Conservation (phyloP, 176 grass and related monocot species). For the Eragrostis curvula region DNA sequence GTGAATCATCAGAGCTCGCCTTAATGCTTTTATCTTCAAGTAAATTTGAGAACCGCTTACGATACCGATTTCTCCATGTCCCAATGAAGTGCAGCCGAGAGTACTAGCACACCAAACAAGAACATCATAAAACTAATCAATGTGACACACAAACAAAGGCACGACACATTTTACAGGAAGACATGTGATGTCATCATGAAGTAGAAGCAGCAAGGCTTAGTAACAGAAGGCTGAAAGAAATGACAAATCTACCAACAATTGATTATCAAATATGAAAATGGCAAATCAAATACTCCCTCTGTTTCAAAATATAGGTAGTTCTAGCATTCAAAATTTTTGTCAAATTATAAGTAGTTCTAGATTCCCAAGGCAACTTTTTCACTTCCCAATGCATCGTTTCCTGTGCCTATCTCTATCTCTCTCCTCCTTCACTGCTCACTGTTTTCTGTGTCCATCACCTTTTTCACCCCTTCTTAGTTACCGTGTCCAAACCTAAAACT, state of each 20-base stretch:
- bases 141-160: slow-evolving; percentile 24
- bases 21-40: slow-evolving; percentile 55
- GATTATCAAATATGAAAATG: background rate
- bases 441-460: no score
- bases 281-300: slow-evolving; percentile 7
- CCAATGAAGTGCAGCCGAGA: slow-evolving; percentile 98
- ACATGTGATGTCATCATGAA: background rate
- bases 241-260: slow-evolving; percentile 2
- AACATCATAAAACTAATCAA: slow-evolving; percentile 13
- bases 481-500: no score
- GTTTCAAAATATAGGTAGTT: no score
- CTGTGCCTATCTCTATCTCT: no score
- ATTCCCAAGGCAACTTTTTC: no score
- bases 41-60: slow-evolving; percentile 74
- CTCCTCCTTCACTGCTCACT: no score
- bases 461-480: no score
- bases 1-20: slow-evolving; percentile 38
- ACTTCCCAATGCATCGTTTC: no score
- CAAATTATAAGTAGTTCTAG: no score
- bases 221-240: slow-evolving; percentile 30
- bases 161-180: background rate
- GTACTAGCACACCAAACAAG: slow-evolving; percentile 54
- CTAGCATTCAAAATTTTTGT: no score
- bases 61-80: slow-evolving; percentile 95
- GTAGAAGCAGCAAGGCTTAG: slow-evolving; percentile 29